Evolutionary conservation across 2,329 filamentous ascomycete species (phyloP), one percentile per base, ranked within the genome.

Genomic region (Paecilomyces dactylethromorphus): DNA sequence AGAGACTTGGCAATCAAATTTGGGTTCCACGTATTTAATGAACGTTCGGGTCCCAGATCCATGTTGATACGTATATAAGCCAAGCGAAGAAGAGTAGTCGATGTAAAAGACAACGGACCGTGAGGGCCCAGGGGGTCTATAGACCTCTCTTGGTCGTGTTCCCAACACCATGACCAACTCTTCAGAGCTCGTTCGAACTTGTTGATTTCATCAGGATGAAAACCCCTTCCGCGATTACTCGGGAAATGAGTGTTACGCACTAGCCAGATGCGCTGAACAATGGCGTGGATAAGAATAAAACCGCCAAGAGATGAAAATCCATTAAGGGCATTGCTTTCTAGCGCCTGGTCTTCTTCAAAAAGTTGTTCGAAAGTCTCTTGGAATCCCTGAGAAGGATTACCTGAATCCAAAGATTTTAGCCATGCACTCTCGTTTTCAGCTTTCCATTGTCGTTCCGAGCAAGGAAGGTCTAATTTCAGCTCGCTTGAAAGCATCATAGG

Each of bases 211-310:
- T 75, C 72, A 6, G 64, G 55, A 49, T 68, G 68, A 8, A 75
- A 61, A 26, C 73, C 70, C 31, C 68, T 66, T 3, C 67, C 57
- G 21, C 69, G n/a, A n/a, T 65, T 59, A 72, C 69, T 56, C 71
- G 72, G 4, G 70, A 69, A 57, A 71, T 70, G 54, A 70, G 56
- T 57, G 24, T 59, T 55, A 5, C 88, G 87, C 22, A 89, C 71
- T 39, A 90, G 78, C 68, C 87, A 90, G 15, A 90, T 85, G 61
- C 89, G 87, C 64, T 90, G 87, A 11, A 89, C 81, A 21, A 90
- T 68, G 1, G 86, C 87, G 63, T 89, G 86, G 10, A 90, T 87
- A 33, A 90, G 76, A 3, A 87, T 81, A 63, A 90, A 89, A 63
- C 86, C 86, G 1, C 86, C 87, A 2, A 88, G 73, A 0, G 84